Conservation (phyloP, 345 rosid genomes). For the Laguncularia racemosa region DNA sequence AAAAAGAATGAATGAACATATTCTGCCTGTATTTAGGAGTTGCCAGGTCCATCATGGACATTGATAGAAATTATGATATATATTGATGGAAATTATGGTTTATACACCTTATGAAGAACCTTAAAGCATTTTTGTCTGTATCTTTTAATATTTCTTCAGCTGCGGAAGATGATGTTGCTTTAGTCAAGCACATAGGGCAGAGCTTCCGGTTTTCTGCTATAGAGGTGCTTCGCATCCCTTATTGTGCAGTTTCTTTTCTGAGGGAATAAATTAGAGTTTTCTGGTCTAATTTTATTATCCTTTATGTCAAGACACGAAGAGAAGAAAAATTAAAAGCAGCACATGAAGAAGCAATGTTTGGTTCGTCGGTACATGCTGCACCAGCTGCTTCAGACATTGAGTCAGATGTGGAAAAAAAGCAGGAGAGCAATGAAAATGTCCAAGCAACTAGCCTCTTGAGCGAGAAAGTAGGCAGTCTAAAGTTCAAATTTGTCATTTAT, state of each 20-base stretch:
- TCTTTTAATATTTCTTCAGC: conserved; percentile 25
- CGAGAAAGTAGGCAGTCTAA: conserved; percentile 43
- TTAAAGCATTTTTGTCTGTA: no score
- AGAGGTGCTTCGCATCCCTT: conserved; percentile 34
- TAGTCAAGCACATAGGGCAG: conserved; percentile 83
- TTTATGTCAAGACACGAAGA: conserved; percentile 46
- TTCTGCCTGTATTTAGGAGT: no score
- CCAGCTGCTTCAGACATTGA: conserved; percentile 18
- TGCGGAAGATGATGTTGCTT: conserved; percentile 69
- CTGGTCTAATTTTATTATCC: background rate
- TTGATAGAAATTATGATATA: no score
- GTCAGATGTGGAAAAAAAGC: conserved; percentile 23
- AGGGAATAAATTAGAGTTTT: background rate
- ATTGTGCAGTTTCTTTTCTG: background rate
- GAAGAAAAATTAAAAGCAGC: conserved; percentile 71
- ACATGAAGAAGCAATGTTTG: conserved; percentile 95
- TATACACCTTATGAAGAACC: no score
- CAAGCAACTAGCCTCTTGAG: conserved; percentile 47
- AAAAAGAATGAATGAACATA: no score
- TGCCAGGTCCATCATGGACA: no score
- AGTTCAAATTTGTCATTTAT: background rate
- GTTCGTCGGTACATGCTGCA: conserved; percentile 38
- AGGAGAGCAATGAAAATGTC: conserved; percentile 27
- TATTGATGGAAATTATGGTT: no score
- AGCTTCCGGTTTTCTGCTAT: conserved; percentile 80